Percentiles rank a stretch among this genome's conserved stretches.
phyloP scores from a whole-genome alignment of 306 rosid species.

The Vigna mungo region DNA sequence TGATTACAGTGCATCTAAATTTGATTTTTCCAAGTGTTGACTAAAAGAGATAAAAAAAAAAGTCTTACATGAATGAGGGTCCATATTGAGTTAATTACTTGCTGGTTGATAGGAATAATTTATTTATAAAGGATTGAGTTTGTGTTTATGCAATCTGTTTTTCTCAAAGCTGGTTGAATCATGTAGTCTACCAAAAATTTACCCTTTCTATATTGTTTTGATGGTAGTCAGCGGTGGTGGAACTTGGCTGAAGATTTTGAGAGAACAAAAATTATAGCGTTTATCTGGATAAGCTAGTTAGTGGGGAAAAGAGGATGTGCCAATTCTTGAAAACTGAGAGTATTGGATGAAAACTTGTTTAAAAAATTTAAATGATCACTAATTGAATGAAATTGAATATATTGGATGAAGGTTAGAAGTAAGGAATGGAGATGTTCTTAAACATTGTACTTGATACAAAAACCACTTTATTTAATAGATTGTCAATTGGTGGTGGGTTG shows the following conservation, averaged over 20 bases:
- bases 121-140: not conserved
- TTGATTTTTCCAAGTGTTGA: no score
- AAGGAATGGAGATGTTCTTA: slow-evolving; percentile 16
- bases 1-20: no score
- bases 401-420: slow-evolving; percentile 5
- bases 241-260: slow-evolving; percentile 1
- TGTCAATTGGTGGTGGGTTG: not conserved
- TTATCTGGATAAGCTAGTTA: not conserved
- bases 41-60: no score
- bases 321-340: slow-evolving; percentile 3
- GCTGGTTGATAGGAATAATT: slow-evolving; percentile 6
- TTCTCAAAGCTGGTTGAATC: slow-evolving; percentile 14
- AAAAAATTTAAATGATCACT: not conserved
- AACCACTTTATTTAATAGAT: slow-evolving; percentile 11
- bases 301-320: not conserved
- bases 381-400: not conserved
- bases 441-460: slow-evolving; percentile 6
- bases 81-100: slow-evolving; percentile 11
- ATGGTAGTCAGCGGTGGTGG: not conserved
- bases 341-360: slow-evolving; percentile 19
- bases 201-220: not conserved
- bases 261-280: not conserved
- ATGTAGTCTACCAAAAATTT: slow-evolving; percentile 34
- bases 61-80: no score
- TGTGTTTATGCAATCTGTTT: slow-evolving; percentile 2